Evolutionary conservation across 352 stramenopile genomes (phyloP).

Genomic region (Phytophthora macrochlamydospora): DNA sequence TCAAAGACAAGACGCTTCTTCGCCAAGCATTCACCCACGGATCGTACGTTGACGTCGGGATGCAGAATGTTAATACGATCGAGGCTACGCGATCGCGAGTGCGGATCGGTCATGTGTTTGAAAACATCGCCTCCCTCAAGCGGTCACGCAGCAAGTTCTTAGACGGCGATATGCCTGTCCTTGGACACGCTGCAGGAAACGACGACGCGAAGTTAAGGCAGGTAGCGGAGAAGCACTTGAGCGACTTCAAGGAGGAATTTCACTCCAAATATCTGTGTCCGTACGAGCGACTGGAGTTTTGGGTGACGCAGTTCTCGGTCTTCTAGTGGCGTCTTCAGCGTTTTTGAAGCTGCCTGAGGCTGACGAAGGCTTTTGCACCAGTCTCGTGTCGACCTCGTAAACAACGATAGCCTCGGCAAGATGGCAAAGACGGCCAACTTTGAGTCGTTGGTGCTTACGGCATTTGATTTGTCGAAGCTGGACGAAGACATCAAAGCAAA

Average conservation of each 20-base stretch:
- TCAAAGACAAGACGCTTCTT: conserved; percentile 78
- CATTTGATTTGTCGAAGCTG: conserved; percentile 67
- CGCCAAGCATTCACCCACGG: conserved; percentile 86
- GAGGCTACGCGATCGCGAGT: conserved; percentile 80
- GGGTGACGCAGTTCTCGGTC: conserved; percentile 83
- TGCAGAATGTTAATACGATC: conserved; percentile 85
- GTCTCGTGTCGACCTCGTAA: conserved; percentile 73
- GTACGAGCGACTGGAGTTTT: conserved; percentile 89
- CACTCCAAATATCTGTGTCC: conserved; percentile 78
- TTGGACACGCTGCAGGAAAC: conserved; percentile 20
- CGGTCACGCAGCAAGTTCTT: conserved; percentile 57
- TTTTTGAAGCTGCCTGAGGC: conserved; percentile 81
- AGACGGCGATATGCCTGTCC: conserved; percentile 29
- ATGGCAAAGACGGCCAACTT: conserved; percentile 81
- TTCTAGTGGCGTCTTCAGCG: conserved; percentile 77
- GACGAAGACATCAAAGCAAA: conserved; percentile 63
- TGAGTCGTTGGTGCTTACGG: conserved; percentile 70
- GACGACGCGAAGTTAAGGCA: conserved; percentile 40
- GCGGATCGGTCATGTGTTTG: conserved; percentile 73
- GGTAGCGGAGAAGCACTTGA: conserved; percentile 63
- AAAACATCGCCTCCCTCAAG: conserved; percentile 66
- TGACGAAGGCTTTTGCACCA: conserved; percentile 75
- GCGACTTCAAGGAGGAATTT: conserved; percentile 79
- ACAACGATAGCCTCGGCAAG: conserved; percentile 78
- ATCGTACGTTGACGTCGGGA: conserved; percentile 84